phyloP scores from a whole-genome alignment of 805 yeast species.

The Candida vartiovaarae region DNA sequence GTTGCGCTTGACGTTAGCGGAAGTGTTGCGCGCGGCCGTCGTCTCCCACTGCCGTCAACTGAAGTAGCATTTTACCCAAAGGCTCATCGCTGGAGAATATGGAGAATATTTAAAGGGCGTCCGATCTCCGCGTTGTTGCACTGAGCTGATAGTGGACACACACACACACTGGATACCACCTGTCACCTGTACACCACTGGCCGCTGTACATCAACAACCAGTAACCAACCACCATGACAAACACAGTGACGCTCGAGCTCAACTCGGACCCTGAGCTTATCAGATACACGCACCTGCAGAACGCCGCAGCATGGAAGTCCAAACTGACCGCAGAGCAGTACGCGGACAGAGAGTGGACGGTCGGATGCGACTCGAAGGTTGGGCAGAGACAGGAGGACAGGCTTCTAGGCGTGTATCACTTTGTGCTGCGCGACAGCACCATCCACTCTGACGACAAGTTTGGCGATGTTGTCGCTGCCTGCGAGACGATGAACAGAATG shows the following conservation, averaged over 20 bases:
- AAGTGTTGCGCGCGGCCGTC: not conserved
- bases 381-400: constrained; percentile 15
- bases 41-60: constrained; percentile 10
- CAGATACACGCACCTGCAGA: constrained; percentile 29
- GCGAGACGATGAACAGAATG: constrained; percentile 34
- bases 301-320: constrained; percentile 29
- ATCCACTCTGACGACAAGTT: constrained; percentile 15
- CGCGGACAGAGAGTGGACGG: constrained; percentile 28
- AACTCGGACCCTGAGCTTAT: constrained; percentile 27
- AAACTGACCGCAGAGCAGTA: constrained; percentile 28
- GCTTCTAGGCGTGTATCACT: constrained; percentile 30
- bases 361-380: constrained; percentile 24
- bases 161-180: too few species aligned
- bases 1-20: constrained; percentile 15
- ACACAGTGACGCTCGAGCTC: constrained; percentile 12
- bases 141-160: too few species aligned
- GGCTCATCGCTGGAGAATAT: too few species aligned
- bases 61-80: too few species aligned
- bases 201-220: too few species aligned
- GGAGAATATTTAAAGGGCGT: too few species aligned
- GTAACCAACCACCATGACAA: constrained; percentile 4
- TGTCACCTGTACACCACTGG: too few species aligned
- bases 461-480: constrained; percentile 29
- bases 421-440: constrained; percentile 25
- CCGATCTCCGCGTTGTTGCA: too few species aligned